Conservation (phyloP, 148 eudicot species). For the Simmondsia chinensis region DNA sequence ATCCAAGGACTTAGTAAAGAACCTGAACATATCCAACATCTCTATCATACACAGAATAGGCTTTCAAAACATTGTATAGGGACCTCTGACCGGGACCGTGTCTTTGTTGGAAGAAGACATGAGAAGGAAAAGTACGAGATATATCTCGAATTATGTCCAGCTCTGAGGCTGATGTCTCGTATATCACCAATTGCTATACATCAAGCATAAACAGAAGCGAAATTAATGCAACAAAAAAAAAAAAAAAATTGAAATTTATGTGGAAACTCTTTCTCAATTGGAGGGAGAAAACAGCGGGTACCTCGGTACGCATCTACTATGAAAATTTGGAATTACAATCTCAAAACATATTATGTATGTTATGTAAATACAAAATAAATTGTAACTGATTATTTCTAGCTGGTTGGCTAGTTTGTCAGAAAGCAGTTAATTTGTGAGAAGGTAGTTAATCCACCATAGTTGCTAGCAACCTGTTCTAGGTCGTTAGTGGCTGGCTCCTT, state of each 20-base stretch:
- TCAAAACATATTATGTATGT: too few relatives aligned
- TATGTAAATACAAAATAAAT: too few relatives aligned
- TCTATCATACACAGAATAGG: slow-evolving; percentile 94
- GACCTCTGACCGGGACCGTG: slow-evolving; percentile 99
- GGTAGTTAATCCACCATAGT: too few relatives aligned
- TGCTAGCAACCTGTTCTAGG: too few relatives aligned
- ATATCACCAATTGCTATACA: slow-evolving; percentile 97
- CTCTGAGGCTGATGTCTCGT: slow-evolving; percentile 92
- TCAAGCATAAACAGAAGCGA: neutral
- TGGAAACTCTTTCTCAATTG: too few relatives aligned
- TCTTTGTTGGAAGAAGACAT: slow-evolving; percentile 95
- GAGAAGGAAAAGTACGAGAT: slow-evolving; percentile 97
- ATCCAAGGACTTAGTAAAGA: slow-evolving; percentile 1
- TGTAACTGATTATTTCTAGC: too few relatives aligned
- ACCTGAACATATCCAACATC: slow-evolving; percentile 99
- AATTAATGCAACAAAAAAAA: neutral
- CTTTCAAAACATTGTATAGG: slow-evolving; percentile 94
- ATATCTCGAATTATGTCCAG: slow-evolving; percentile 96
- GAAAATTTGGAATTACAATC: too few relatives aligned
- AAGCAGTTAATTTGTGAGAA: too few relatives aligned
- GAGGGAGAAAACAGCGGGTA: too few relatives aligned
- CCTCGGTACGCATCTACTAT: too few relatives aligned
- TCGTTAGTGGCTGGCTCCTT: too few relatives aligned
- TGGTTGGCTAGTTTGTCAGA: too few relatives aligned
- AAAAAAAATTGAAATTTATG: neutral